Conservation (phyloP, 2,329 filamentous ascomycete genomes). For the Emericellopsis atlantica region DNA sequence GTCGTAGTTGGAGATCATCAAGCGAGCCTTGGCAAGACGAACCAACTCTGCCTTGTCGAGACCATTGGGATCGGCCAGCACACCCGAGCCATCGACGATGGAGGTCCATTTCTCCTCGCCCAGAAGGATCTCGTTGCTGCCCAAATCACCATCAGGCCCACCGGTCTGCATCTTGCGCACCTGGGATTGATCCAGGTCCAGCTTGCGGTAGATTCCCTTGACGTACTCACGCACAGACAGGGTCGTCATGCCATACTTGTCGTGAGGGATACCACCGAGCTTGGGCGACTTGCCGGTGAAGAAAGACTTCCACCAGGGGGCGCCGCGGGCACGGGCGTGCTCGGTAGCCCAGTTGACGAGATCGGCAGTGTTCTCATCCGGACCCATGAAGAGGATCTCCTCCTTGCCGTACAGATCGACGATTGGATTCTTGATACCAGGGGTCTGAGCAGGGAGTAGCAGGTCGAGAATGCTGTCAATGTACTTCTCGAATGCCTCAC, state of each 20-base stretch:
- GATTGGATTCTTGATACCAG: slow-evolving; percentile 97
- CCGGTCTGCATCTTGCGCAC: slow-evolving; percentile 95
- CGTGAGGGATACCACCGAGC: slow-evolving; percentile 92
- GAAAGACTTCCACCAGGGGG: slow-evolving; percentile 99
- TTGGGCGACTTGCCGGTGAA: slow-evolving; percentile 98
- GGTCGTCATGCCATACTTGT: slow-evolving; percentile 95
- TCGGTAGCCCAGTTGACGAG: slow-evolving; percentile 98
- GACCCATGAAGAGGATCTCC: slow-evolving; percentile 97
- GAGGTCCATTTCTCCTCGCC: slow-evolving; percentile 92
- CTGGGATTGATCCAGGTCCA: slow-evolving; percentile 72
- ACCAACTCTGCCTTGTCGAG: slow-evolving; percentile 73
- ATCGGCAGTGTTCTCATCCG: slow-evolving; percentile 96
- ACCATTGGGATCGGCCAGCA: slow-evolving; percentile 85
- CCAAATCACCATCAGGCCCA: slow-evolving; percentile 90
- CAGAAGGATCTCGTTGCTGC: slow-evolving; percentile 94
- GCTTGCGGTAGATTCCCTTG: slow-evolving; percentile 91
- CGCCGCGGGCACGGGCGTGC: slow-evolving; percentile 75
- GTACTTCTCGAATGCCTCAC: slow-evolving; percentile 96
- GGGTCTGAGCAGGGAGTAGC: slow-evolving; percentile 75
- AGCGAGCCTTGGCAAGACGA: slow-evolving; percentile 72
- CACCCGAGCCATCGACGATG: slow-evolving; percentile 92
- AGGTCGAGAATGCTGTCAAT: slow-evolving; percentile 97
- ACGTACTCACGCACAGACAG: slow-evolving; percentile 93
- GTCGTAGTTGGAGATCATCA: slow-evolving; percentile 86
- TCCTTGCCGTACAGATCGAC: slow-evolving; percentile 91